Conservation (phyloP, 2,329 filamentous ascomycete species). For the Trichophyton rubrum region DNA sequence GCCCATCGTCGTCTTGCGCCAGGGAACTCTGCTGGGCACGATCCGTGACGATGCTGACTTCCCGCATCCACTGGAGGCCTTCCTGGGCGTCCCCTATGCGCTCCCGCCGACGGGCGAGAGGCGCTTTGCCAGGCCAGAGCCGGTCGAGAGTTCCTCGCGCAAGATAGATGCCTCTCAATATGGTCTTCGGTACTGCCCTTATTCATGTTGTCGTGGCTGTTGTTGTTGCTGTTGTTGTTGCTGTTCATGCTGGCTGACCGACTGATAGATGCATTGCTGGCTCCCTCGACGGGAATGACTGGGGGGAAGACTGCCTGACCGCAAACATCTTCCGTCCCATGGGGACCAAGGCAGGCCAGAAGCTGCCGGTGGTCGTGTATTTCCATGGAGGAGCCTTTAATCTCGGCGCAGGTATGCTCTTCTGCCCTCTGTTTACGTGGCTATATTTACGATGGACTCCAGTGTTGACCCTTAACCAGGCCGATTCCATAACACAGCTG, state of each 20-base stretch:
- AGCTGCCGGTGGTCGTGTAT: constrained; percentile 31
- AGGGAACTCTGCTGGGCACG: constrained; percentile 23
- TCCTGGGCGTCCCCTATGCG: constrained; percentile 41
- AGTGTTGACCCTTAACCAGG: constrained; percentile 3
- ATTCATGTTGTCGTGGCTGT: neutral
- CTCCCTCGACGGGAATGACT: constrained; percentile 20
- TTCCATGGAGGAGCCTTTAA: constrained; percentile 32
- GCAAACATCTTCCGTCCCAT: constrained; percentile 30
- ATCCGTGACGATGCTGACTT: constrained; percentile 15
- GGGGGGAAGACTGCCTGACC: constrained; percentile 35
- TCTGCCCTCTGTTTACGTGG: neutral
- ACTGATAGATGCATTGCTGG: constrained; percentile 10
- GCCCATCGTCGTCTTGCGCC: constrained; percentile 15
- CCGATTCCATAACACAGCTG: constrained; percentile 46
- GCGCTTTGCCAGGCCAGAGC: constrained; percentile 33
- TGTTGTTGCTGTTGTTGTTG: neutral
- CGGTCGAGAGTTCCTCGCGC: constrained; percentile 17
- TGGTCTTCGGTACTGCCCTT: constrained; percentile 16
- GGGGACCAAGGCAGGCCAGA: constrained; percentile 10
- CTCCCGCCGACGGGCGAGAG: constrained; percentile 26
- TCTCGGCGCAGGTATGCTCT: constrained; percentile 17
- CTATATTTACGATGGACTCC: neutral
- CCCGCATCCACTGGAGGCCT: constrained; percentile 25
- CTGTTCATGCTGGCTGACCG: neutral
- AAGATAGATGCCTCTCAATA: constrained; percentile 27